Percentiles rank a stretch among this genome's conserved stretches.
Evolutionary conservation across 306 rosid genomes (phyloP).

Genomic region (Biancaea sappan): DNA sequence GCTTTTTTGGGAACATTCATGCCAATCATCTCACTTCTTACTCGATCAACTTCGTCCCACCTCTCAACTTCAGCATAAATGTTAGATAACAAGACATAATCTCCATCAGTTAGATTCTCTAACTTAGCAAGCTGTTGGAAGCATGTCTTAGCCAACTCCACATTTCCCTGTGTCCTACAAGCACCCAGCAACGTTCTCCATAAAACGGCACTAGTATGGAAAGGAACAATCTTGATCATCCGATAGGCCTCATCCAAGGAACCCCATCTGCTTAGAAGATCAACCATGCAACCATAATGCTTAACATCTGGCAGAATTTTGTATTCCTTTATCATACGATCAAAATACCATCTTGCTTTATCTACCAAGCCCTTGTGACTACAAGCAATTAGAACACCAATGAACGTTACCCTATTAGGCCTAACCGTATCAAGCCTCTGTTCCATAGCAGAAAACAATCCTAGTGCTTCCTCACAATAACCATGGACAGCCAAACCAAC

Average conservation of each 20-base stretch:
- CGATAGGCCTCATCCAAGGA: conserved; percentile 57
- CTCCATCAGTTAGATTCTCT: conserved; percentile 56
- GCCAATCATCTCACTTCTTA: conserved; percentile 56
- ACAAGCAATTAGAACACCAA: conserved; percentile 69
- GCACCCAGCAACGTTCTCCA: conserved; percentile 79
- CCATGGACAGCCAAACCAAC: conserved; percentile 78
- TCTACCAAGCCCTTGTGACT: conserved; percentile 74
- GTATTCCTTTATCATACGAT: conserved; percentile 48
- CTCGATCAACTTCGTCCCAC: conserved; percentile 65
- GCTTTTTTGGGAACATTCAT: conserved; percentile 49
- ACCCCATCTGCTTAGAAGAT: conserved; percentile 69
- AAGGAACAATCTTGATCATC: conserved; percentile 46
- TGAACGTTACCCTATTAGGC: conserved; percentile 63
- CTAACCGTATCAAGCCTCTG: conserved; percentile 34
- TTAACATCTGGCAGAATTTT: conserved; percentile 56
- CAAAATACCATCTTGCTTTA: conserved; percentile 60
- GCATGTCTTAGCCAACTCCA: conserved; percentile 59
- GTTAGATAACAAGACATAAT: conserved; percentile 68
- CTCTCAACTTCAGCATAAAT: conserved; percentile 65
- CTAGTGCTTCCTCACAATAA: conserved; percentile 52
- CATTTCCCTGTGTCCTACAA: conserved; percentile 56
- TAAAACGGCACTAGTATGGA: conserved; percentile 39
- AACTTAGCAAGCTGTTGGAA: conserved; percentile 56
- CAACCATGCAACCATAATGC: conserved; percentile 76
- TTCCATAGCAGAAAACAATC: conserved; percentile 58